Base-by-base conservation (phyloP, 768 basidiomycete species). In the Hypholoma fasciculare region DNA sequence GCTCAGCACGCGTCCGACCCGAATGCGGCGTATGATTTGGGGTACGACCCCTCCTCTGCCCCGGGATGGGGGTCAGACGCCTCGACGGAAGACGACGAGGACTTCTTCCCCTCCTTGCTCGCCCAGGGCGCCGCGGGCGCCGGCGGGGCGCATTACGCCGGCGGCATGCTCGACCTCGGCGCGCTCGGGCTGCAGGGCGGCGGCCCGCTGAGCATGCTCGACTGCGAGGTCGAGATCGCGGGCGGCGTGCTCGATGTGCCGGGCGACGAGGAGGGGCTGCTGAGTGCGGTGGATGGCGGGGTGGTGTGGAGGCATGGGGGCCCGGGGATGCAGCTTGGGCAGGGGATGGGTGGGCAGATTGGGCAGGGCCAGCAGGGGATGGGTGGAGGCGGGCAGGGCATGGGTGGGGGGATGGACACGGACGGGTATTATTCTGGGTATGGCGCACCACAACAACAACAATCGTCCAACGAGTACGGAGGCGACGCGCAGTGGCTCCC, bases 211-310 rank as follows among this genome's bases (percentile, higher is more conserved):
- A 37, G n/a, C 23, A 69, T 76, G 30, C 74, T 79, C 30, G 77
- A 84, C 67, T 87, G 82, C 61, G 84, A 84, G 67, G 78, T 86
- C 34, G 87, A 87, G 72, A 79, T 88, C 34, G 73, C 72, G 20
- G 85, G 84, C 3, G 77, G 72, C 43, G 69, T 85, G 54, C 78
- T 78, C 48, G 84, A 84, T 48, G 81, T 86, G 37, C 74, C 76
- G 49, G 83, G 83, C 23, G 83, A 83, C 60, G 82, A 85, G 65
- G 83, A 83, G 58, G 85, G 84, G 14, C 72, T 85, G 37, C 69
- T 83, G 27, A 73, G 48, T 81, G 55, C 66, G 66, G 38, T 56
- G 34, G 65, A 56, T n/a, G 56, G 56, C 16, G 61, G 47, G 16
- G 64, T 65, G 56, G 60, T 66, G 16, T 69, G 60, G 43, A 56